Base-by-base conservation (phyloP, 352 stramenopile species). In the Phytophthora idaei region DNA sequence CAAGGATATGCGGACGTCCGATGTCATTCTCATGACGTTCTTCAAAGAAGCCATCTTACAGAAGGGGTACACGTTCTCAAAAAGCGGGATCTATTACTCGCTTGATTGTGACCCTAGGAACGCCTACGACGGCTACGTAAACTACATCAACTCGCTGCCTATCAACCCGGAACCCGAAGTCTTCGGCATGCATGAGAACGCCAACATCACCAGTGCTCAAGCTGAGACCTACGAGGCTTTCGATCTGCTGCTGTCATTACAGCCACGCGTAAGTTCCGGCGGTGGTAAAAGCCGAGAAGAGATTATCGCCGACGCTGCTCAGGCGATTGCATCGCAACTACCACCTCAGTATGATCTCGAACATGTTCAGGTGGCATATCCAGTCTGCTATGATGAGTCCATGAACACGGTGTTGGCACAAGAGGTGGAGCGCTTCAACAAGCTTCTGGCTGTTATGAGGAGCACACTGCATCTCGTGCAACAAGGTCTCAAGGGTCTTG, bases 171-270 rank as follows among this genome's bases (percentile, higher is more conserved):
- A 98, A 59, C 94, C 94, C 0, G 93, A 98, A 66, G 87, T 97
- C 7, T 98, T 98, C 74, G 94, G 94, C 29, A 98, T 98, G 93
- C 94, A 98, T 69, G 87, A 97, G 50, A 98, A 98, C 70, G 94
- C 94, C 39, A 97, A 95, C 68, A 98, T 98, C 71, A 97, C 93
- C 11, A 98, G 90, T 69, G 90, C 90, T 6, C 88, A 97, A 60
- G 92, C 89, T 5, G 92, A 98, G 66, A 93, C 88, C 1, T 96
- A 92, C 73, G 87, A 90, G 49, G 88, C 89, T 44, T 92, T 98
- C 76, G 88, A 94, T 47, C 90, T 98, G 49, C 80, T 91, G 21
- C 61, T 93, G n/a, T 88, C 91, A 32, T 79, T 97, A 17, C 92
- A 97, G 69, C 90, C 90, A 12, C 85, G 90, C 15, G 87, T 92